Conservation (phyloP, 208 protist species). For the Leishmania arabica region DNA sequence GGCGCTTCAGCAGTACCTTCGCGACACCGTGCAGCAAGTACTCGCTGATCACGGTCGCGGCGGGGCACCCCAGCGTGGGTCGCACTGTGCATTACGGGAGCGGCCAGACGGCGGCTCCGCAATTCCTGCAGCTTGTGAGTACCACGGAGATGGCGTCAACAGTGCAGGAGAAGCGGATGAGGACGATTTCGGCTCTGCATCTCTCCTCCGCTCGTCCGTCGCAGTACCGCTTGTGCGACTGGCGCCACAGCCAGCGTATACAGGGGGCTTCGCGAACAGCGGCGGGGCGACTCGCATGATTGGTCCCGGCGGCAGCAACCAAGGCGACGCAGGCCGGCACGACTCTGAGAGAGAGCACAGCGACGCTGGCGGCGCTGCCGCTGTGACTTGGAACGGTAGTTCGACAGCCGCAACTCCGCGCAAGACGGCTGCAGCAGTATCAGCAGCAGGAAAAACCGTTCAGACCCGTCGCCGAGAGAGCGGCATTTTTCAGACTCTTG, state of each 20-base stretch:
- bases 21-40: conserved; percentile 30
- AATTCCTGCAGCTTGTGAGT: not conserved
- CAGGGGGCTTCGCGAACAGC: not conserved
- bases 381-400: not conserved
- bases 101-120: not conserved
- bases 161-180: conserved; percentile 6
- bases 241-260: not conserved
- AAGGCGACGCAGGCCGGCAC: not conserved
- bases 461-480: not conserved
- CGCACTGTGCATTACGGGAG: not conserved
- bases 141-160: not conserved
- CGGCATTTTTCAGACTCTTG: conserved; percentile 16
- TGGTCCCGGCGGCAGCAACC: not conserved
- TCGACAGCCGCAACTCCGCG: not conserved
- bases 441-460: not conserved
- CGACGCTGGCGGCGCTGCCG: not conserved
- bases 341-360: not conserved
- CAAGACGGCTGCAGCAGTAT: not conserved
- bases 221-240: conserved; percentile 6
- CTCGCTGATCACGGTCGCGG: conserved; percentile 2
- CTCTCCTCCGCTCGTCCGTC: conserved; percentile 17
- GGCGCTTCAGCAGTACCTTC: conserved; percentile 26
- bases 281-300: not conserved
- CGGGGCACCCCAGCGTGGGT: not conserved
- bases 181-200: conserved; percentile 30